Percentiles rank a stretch among this genome's conserved stretches.
phyloP scores from a whole-genome alignment of 768 basidiomycete genomes.

The Hebeloma cylindrosporum region DNA sequence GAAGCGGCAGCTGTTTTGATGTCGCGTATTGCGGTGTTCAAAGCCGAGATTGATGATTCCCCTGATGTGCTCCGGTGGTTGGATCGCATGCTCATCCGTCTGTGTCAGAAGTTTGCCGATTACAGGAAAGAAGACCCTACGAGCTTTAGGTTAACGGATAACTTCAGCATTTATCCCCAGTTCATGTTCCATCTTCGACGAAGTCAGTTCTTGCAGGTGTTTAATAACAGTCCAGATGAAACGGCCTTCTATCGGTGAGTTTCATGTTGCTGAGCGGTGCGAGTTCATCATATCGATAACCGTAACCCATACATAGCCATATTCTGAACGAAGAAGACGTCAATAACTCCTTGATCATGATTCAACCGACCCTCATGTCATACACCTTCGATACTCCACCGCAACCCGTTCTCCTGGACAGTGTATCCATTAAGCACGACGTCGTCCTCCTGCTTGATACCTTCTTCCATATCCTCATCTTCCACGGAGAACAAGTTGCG shows the following conservation, averaged over 20 bases:
- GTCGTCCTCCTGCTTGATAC: constrained; percentile 96
- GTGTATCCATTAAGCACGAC: constrained; percentile 96
- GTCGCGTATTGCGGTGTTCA: constrained; percentile 98
- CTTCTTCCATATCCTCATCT: constrained; percentile 99
- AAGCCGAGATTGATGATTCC: constrained; percentile 97
- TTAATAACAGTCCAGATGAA: constrained; percentile 99
- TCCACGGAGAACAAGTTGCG: constrained; percentile 96
- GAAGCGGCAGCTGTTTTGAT: constrained; percentile 97
- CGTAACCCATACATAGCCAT: constrained; percentile 54
- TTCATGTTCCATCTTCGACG: constrained; percentile 99
- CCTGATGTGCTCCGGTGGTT: constrained; percentile 97
- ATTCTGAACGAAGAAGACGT: constrained; percentile 96
- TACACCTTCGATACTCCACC: constrained; percentile 91
- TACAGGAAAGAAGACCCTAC: constrained; percentile 97
- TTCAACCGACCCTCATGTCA: constrained; percentile 98
- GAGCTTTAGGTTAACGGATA: constrained; percentile 89
- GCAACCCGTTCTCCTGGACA: constrained; percentile 94
- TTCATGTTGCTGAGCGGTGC: not conserved
- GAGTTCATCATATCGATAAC: constrained; percentile 9
- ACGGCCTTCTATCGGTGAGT: constrained; percentile 94
- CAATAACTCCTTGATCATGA: constrained; percentile 99
- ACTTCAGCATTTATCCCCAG: constrained; percentile 98
- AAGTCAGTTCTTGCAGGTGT: constrained; percentile 98
- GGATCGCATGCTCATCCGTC: constrained; percentile 96
- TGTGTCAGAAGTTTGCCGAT: constrained; percentile 99